These are phyloP conservation scores for Eucalyptus pumila DNA, from an alignment of 345 rosid species.

Conservation along the genomic window DNA sequence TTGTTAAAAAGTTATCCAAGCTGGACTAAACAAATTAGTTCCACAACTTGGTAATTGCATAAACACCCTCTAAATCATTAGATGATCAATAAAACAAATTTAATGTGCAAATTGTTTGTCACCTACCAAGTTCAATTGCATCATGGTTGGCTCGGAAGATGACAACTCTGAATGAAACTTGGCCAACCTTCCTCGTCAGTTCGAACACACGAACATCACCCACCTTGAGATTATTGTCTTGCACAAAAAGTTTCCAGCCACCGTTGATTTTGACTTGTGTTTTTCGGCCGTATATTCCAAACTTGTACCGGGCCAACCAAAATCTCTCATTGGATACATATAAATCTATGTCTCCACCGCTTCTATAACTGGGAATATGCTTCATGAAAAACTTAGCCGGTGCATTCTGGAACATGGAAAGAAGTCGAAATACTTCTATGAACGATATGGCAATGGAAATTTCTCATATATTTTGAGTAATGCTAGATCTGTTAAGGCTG, in stretches of 20 bases:
- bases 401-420: background rate
- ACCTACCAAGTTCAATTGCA: background rate
- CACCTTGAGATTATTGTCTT: background rate
- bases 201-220: constrained; percentile 12
- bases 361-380: background rate
- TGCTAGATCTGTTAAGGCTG: background rate
- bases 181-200: background rate
- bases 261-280: background rate
- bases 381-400: background rate
- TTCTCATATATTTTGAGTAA: background rate
- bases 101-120: background rate
- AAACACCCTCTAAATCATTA: background rate
- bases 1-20: background rate
- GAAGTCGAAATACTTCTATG: background rate
- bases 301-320: background rate
- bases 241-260: constrained; percentile 8
- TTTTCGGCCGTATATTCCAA: background rate
- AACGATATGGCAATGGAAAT: background rate
- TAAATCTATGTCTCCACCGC: background rate
- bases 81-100: background rate
- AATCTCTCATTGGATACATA: background rate
- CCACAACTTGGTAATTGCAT: background rate
- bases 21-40: background rate
- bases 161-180: background rate
- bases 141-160: background rate